A percentile compares a stretch with the other conserved stretches of the same genome.
phyloP scores from a whole-genome alignment of 2,329 filamentous ascomycete species.

The Aurifilum marmelostoma region DNA sequence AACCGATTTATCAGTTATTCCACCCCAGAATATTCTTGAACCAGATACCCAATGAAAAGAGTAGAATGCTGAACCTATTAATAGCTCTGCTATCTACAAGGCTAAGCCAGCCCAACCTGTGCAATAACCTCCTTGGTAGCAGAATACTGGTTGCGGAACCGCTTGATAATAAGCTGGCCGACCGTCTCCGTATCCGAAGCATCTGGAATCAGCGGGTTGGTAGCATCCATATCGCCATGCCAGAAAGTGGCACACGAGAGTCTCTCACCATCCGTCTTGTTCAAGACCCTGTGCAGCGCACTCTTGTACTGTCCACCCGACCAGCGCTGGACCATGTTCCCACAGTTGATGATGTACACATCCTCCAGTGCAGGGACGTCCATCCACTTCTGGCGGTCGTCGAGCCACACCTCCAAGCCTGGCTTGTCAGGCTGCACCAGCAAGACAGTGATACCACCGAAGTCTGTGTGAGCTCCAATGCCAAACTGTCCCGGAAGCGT shows the following conservation, averaged over 20 bases:
- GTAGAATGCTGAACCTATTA: neutral
- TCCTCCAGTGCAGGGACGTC: slow-evolving; percentile 32
- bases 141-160: slow-evolving; percentile 26
- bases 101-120: neutral
- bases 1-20: too few relatives aligned
- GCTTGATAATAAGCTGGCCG: slow-evolving; percentile 32
- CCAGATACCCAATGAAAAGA: too few relatives aligned
- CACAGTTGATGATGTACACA: slow-evolving; percentile 33
- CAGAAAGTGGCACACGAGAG: slow-evolving; percentile 31
- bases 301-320: slow-evolving; percentile 31
- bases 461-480: slow-evolving; percentile 36
- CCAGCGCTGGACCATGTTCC: slow-evolving; percentile 33
- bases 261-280: slow-evolving; percentile 15
- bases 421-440: slow-evolving; percentile 34
- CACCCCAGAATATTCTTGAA: too few relatives aligned
- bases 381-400: slow-evolving; percentile 30
- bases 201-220: slow-evolving; percentile 33
- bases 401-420: slow-evolving; percentile 34
- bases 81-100: neutral
- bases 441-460: slow-evolving; percentile 34
- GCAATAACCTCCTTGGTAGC: slow-evolving; percentile 5
- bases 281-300: slow-evolving; percentile 31
- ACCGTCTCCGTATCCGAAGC: slow-evolving; percentile 32
- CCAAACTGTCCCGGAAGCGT: slow-evolving; percentile 29
- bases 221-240: slow-evolving; percentile 35